Percentiles rank a stretch among this genome's conserved stretches.
Conservation (phyloP, 2,329 filamentous ascomycete species). For the Emmonsiellopsis sp. region DNA sequence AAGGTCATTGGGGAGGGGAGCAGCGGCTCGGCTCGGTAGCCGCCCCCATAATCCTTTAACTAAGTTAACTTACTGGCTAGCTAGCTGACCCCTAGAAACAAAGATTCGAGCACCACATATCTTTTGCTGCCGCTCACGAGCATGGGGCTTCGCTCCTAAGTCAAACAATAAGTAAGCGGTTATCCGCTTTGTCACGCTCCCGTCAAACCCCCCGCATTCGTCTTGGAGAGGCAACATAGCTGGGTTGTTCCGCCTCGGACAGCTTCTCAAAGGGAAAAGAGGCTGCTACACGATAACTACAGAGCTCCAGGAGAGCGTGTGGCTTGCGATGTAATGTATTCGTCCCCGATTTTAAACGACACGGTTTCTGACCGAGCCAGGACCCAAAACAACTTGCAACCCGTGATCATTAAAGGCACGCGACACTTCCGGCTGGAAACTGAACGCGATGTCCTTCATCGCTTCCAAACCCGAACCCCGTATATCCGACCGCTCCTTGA, state of each 20-base stretch:
- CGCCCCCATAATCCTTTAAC: neutral
- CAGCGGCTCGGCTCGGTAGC: neutral
- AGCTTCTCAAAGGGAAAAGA: slow-evolving; percentile 7
- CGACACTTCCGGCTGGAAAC: slow-evolving; percentile 17
- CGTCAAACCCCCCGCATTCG: neutral
- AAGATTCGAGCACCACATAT: neutral
- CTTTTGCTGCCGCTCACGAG: neutral
- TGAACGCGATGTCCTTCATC: slow-evolving; percentile 16
- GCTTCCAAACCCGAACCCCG: slow-evolving; percentile 15
- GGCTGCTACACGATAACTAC: slow-evolving; percentile 10
- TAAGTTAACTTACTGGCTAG: neutral
- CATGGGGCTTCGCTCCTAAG: neutral
- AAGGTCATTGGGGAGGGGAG: neutral
- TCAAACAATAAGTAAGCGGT: neutral
- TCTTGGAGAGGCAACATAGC: neutral
- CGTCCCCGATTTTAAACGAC: neutral
- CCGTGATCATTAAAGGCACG: slow-evolving; percentile 14
- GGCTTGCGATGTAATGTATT: slow-evolving; percentile 11
- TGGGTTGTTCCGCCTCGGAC: neutral
- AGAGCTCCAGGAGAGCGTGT: slow-evolving; percentile 12
- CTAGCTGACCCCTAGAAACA: neutral
- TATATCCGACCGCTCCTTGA: slow-evolving; percentile 16
- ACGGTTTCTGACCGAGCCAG: neutral
- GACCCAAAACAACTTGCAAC: slow-evolving; percentile 11
- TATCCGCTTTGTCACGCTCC: neutral